Evolutionary conservation across 179 eudicot genomes (phyloP).

Genomic region (Spinacia oleracea): DNA sequence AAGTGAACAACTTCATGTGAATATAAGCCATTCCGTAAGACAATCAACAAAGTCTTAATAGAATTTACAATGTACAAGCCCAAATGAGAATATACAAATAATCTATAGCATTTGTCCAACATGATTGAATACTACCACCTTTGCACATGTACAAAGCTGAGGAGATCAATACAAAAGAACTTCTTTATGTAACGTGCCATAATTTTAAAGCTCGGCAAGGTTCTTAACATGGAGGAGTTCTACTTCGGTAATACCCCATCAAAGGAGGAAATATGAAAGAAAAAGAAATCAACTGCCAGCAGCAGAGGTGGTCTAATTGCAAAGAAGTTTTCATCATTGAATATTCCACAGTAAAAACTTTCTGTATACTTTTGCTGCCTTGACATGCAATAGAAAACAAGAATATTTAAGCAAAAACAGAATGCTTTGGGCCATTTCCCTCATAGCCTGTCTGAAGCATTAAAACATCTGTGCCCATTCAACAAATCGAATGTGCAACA

Average conservation of each 20-base stretch:
- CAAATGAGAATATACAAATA: neutral
- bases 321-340: neutral
- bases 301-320: neutral
- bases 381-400: neutral
- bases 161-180: neutral
- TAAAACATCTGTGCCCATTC: neutral
- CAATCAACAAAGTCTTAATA: neutral
- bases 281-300: neutral
- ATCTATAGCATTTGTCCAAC: neutral
- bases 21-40: neutral
- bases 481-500: neutral
- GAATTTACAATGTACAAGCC: neutral
- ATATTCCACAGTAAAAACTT: neutral
- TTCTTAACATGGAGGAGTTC: neutral
- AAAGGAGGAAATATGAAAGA: neutral
- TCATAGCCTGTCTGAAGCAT: neutral
- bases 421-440: neutral
- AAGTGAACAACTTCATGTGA: neutral
- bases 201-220: neutral
- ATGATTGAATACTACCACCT: neutral
- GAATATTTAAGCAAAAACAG: neutral
- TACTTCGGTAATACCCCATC: neutral
- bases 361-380: neutral
- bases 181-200: neutral
- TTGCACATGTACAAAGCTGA: neutral